Conservation (phyloP, 164 flowering plant genomes). For the Sextonia rubra region DNA sequence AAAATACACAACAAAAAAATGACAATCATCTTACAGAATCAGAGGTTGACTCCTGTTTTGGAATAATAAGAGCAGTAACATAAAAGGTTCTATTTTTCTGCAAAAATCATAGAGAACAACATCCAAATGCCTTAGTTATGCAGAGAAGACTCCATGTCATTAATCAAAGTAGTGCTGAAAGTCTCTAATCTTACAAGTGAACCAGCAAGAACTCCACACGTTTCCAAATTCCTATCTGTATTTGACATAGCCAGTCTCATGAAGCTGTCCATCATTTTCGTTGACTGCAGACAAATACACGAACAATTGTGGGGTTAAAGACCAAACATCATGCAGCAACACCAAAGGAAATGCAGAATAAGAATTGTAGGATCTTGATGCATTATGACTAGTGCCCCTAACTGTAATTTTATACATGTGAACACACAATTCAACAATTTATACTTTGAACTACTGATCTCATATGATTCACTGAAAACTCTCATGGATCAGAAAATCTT, state of each 20-base stretch:
- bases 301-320: background rate
- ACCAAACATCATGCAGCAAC: background rate
- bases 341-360: background rate
- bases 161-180: background rate
- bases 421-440: background rate
- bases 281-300: conserved; percentile 47
- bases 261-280: conserved; percentile 79
- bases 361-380: too few relatives aligned
- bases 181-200: conserved; percentile 60
- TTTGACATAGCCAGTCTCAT: conserved; percentile 90
- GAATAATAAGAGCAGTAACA: conserved; percentile 83
- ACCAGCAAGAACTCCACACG: conserved; percentile 97
- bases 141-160: background rate
- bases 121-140: background rate
- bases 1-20: background rate
- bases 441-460: background rate
- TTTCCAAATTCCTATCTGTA: conserved; percentile 79
- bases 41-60: conserved; percentile 95
- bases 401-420: too few relatives aligned
- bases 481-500: background rate
- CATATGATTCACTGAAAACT: background rate
- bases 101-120: conserved; percentile 4
- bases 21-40: conserved; percentile 50
- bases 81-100: conserved; percentile 85
- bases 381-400: too few relatives aligned